Conservation (phyloP, 352 stramenopile species). For the Phytophthora litchii region DNA sequence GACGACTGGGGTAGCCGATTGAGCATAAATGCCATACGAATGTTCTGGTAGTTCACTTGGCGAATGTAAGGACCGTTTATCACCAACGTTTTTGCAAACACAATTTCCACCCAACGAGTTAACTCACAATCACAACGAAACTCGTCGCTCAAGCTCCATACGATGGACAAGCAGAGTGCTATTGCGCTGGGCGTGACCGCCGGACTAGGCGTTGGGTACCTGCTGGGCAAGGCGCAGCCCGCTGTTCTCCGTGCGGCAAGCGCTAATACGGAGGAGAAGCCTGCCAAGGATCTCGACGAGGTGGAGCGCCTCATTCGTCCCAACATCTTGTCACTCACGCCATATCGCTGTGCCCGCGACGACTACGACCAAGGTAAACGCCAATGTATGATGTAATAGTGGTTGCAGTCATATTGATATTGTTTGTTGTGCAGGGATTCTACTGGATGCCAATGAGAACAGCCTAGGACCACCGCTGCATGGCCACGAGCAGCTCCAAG, state of each 20-base stretch:
- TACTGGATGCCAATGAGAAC: constrained; percentile 99
- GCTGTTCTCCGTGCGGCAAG: constrained; percentile 3
- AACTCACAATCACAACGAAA: constrained; percentile 12
- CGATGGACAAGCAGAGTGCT: constrained; percentile 75
- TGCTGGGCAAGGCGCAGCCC: constrained; percentile 62
- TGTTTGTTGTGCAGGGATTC: constrained; percentile 66
- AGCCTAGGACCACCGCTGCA: constrained; percentile 91
- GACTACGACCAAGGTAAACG: constrained; percentile 90
- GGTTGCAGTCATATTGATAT: not conserved
- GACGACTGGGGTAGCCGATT: no score
- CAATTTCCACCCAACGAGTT: constrained; percentile 12
- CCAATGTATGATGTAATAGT: not conserved
- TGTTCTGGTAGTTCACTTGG: constrained; percentile 19
- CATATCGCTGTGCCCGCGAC: constrained; percentile 97
- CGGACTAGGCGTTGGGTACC: constrained; percentile 69
- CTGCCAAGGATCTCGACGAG: constrained; percentile 49
- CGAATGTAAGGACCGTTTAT: constrained; percentile 21
- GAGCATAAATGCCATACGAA: constrained; percentile 28
- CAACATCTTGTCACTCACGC: constrained; percentile 96
- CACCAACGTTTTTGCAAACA: constrained; percentile 36
- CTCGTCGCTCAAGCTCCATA: constrained; percentile 12
- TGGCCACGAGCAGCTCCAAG: constrained; percentile 70
- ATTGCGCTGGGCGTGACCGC: constrained; percentile 67
- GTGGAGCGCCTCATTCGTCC: constrained; percentile 92
- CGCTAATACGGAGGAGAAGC: constrained; percentile 5